phyloP scores from a whole-genome alignment of 495 filamentous ascomycete genomes.

The Tuber microsphaerosporum region DNA sequence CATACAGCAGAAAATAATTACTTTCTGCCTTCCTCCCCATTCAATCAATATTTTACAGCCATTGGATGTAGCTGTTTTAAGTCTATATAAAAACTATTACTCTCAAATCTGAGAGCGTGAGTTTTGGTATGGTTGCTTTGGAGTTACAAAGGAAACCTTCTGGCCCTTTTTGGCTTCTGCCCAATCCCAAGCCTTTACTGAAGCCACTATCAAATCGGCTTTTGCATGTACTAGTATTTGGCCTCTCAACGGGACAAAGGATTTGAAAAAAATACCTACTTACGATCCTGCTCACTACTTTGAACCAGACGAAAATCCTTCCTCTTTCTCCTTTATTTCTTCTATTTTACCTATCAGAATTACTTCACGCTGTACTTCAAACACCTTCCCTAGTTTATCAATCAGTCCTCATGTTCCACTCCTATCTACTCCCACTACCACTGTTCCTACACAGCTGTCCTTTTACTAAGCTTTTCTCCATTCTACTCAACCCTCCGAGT shows the following conservation, averaged over 20 bases:
- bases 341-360: too few relatives aligned
- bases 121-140: background rate
- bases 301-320: background rate
- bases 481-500: too few relatives aligned
- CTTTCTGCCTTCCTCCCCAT: background rate
- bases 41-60: background rate
- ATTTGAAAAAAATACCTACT: background rate
- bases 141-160: background rate
- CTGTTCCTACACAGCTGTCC: too few relatives aligned
- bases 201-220: background rate
- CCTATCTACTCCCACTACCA: too few relatives aligned
- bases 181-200: background rate
- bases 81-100: background rate
- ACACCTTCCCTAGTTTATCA: too few relatives aligned
- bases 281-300: background rate
- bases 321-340: background rate
- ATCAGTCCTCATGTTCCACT: too few relatives aligned
- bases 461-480: too few relatives aligned
- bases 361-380: too few relatives aligned
- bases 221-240: background rate
- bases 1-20: background rate
- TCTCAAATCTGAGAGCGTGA: background rate
- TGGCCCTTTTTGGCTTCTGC: background rate
- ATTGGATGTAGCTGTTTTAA: background rate
- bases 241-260: background rate